phyloP scores from a whole-genome alignment of 768 basidiomycete genomes.

The Kwoniella botswanensis region DNA sequence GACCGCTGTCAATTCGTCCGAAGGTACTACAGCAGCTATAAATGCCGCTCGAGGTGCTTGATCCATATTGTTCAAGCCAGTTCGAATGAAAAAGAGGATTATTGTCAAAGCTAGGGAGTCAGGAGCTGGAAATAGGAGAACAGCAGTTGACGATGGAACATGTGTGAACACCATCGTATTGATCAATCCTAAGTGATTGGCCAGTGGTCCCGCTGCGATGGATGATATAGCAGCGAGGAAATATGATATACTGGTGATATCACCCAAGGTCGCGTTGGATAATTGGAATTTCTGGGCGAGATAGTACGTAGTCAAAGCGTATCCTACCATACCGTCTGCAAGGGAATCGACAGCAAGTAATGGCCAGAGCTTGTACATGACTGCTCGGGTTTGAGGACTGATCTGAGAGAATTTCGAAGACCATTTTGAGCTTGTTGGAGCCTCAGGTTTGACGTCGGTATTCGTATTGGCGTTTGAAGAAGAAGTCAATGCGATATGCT shows the following conservation, averaged over 20 bases:
- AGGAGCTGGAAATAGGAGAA: constrained; percentile 38
- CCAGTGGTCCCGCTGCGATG: constrained; percentile 41
- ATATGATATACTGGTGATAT: constrained; percentile 41
- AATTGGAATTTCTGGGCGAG: constrained; percentile 34
- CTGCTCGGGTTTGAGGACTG: constrained; percentile 32
- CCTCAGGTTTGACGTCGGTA: background rate
- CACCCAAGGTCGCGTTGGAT: constrained; percentile 28
- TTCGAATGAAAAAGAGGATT: constrained; percentile 37
- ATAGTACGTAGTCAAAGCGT: constrained; percentile 43
- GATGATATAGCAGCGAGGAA: constrained; percentile 43
- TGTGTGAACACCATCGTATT: constrained; percentile 54
- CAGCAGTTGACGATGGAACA: constrained; percentile 39
- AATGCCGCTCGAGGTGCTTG: constrained; percentile 48
- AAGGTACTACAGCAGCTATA: constrained; percentile 37
- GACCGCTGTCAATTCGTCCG: constrained; percentile 44
- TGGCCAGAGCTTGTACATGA: constrained; percentile 45
- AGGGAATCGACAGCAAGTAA: constrained; percentile 41
- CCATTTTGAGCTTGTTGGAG: background rate
- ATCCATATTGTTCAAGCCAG: constrained; percentile 46
- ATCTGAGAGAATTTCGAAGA: constrained; percentile 29
- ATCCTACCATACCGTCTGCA: constrained; percentile 43
- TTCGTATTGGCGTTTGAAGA: background rate
- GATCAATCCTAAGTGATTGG: constrained; percentile 41
- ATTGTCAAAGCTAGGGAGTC: constrained; percentile 31
- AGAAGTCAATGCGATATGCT: background rate